Conservation (phyloP, 139 green algal genomes). For the Chlorella sp. region DNA sequence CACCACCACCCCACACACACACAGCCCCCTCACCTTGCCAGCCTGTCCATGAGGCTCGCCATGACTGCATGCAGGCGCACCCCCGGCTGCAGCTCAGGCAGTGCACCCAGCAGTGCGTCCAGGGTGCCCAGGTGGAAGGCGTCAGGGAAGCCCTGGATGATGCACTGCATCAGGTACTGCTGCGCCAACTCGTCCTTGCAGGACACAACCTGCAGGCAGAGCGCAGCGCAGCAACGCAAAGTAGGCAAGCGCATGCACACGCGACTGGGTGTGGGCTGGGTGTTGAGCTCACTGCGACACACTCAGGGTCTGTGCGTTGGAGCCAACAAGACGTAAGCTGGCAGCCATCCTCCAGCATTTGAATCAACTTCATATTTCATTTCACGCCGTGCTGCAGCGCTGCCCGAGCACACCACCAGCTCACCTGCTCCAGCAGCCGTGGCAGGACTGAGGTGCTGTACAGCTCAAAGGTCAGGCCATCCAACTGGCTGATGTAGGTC, state of each 20-base stretch:
- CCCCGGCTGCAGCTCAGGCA: conserved; percentile 78
- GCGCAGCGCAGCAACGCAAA: conserved; percentile 29
- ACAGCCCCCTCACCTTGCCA: no score
- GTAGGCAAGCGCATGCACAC: background rate
- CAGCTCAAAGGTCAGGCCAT: conserved; percentile 82
- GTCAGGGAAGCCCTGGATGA: conserved; percentile 76
- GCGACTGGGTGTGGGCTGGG: background rate
- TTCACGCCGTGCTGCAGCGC: background rate
- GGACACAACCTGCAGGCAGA: conserved; percentile 77
- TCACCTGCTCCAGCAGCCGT: background rate
- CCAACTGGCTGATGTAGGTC: conserved; percentile 88
- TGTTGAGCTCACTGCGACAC: no score
- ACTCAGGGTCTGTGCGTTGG: no score
- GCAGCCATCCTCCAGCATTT: background rate
- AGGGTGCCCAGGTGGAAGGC: conserved; percentile 93
- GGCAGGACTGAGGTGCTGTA: conserved; percentile 60
- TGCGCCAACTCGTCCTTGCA: conserved; percentile 97
- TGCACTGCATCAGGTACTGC: conserved; percentile 95
- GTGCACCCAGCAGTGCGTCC: conserved; percentile 68
- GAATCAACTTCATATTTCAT: background rate
- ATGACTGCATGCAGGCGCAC: conserved; percentile 57
- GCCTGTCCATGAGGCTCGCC: conserved; percentile 68
- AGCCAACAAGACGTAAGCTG: no score
- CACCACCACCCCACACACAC: no score
- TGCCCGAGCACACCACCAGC: background rate